These are phyloP conservation scores for Macrocybe gigantea DNA, from an alignment of 768 basidiomycete genomes.

Conservation along the genomic window DNA sequence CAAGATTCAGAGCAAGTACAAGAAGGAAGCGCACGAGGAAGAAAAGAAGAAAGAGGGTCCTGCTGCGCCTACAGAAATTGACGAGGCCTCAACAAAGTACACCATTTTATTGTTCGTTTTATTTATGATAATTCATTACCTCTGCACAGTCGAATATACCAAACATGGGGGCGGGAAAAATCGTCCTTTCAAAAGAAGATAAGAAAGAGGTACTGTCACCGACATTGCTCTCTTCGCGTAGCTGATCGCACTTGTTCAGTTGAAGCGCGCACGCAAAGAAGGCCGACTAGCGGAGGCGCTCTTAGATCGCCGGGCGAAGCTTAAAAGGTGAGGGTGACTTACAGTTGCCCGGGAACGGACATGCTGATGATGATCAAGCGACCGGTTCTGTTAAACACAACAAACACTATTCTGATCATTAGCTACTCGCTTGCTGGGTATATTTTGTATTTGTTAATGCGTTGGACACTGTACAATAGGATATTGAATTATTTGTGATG, in stretches of 20 bases:
- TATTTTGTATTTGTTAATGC: too few relatives aligned
- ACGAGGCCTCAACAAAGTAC: constrained; percentile 74
- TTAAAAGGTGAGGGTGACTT: constrained; percentile 58
- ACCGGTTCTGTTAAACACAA: too few relatives aligned
- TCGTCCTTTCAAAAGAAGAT: constrained; percentile 63
- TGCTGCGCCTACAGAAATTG: constrained; percentile 44
- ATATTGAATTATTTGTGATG: not conserved
- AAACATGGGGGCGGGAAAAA: constrained; percentile 80
- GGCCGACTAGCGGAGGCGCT: constrained; percentile 77
- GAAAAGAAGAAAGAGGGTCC: constrained; percentile 65
- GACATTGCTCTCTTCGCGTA: constrained; percentile 2
- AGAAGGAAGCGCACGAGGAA: constrained; percentile 76
- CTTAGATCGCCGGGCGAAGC: constrained; percentile 73
- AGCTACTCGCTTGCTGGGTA: too few relatives aligned
- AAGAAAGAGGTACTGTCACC: constrained; percentile 56
- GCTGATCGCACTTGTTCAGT: constrained; percentile 27
- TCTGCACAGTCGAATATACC: constrained; percentile 54
- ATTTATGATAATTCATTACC: constrained; percentile 2
- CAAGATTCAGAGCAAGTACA: constrained; percentile 86
- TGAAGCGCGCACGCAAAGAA: constrained; percentile 74
- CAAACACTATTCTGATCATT: too few relatives aligned
- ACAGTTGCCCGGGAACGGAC: not conserved
- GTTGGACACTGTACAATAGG: too few relatives aligned
- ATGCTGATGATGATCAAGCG: too few relatives aligned
- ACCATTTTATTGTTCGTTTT: constrained; percentile 19